Base-by-base conservation (phyloP, 2,329 filamentous ascomycete genomes). In the Chaetomium sp. region DNA sequence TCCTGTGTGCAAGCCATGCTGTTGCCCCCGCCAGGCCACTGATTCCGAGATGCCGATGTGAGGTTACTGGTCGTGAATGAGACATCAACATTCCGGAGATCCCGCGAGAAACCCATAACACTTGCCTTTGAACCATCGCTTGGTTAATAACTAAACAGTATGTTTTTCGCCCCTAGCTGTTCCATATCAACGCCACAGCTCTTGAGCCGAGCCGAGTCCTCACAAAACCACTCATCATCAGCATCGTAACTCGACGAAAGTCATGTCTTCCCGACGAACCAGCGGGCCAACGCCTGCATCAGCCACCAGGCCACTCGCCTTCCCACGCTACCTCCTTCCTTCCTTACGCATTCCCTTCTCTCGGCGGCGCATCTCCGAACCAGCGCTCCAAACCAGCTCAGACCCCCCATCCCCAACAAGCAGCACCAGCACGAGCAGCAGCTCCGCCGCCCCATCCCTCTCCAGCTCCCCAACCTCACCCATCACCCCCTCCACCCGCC, bases 311-410 rank as follows among this genome's bases (percentile, higher is more conserved):
- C 71, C 38, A 1, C 33, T 66, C 16, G 62, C 61, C 5, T 72
- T 71, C 50, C 69, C 72, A 2, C 64, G 68, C 29, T 75, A 69
- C 58, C 71, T 75, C 23, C 70, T 74, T 21, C 74, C 74, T 2
- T 68, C 70, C 47, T 63, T 75, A 9, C 68, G 59, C 25, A 50
- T 70, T 5, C 67, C 71, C 21, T 70, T 71, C 58, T 68, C 70
- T 33, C 70, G 67, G 4, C 66, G 67, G 13, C 61, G 63, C 31
- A 55, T 49, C 27, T 60, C 50, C 8, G 63, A 57, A 2, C 25
- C 21, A 27, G 42, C 12, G 19, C n/a, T 51, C 57, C 60, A 35
- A 23, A 2, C 38, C 38, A 3, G 57, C 35, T 42, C 56, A 7
- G 9, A 55, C 4, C 54, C 54, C 23, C 19, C 29, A n/a, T 49